Evolutionary conservation across 352 stramenopile genomes (phyloP), one percentile per base, ranked within the genome.

Genomic region (Pythium guiyangense): DNA sequence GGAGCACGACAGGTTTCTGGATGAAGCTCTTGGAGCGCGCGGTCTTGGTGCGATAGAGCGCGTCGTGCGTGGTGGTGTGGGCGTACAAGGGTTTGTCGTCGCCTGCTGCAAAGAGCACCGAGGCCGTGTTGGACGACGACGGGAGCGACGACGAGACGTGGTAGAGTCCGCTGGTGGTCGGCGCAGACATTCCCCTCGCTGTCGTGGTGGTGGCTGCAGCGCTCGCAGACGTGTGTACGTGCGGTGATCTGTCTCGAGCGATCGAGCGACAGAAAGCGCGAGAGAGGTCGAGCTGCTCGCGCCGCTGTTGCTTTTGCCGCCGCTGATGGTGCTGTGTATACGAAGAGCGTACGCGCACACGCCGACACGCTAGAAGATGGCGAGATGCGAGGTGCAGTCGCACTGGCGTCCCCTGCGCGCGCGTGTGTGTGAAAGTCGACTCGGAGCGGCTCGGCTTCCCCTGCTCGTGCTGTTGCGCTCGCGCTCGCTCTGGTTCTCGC

Each of bases 71-170:
- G 44, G 9, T n/a, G 0, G 22, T 20, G 20, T 27, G 46, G 1
- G 42, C 9, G 17, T 63, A 58, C 57, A 48, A 67, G 27, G 74
- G 54, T 18, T 64, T 76, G 18, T 67, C 67, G 18, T 63, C 66
- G 22, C 58, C 60, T 22, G 67, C 59, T 25, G 51, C 54, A 3
- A 78, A 60, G 17, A 67, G 60, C 18, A 37, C 31, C 10, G 67
- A 80, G 17, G 73, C 63, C 22, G 51, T 39, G 25, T 63, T 71
- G 11, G 69, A 69, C 2, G 52, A 54, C 9, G 63, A 37, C 35
- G 63, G 52, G 52, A 47, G 46, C 48, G 57, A 68, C 52, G 34
- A 51, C 57, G 49, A 59, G 53, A 40, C 66, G 57, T 75, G 61
- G 63, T 67, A 67, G 63, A 73, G 63, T 15, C 58, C 58, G 44